These are phyloP conservation scores for Serendipita indica DNA, from an alignment of 768 basidiomycete species.

Conservation along the genomic window DNA sequence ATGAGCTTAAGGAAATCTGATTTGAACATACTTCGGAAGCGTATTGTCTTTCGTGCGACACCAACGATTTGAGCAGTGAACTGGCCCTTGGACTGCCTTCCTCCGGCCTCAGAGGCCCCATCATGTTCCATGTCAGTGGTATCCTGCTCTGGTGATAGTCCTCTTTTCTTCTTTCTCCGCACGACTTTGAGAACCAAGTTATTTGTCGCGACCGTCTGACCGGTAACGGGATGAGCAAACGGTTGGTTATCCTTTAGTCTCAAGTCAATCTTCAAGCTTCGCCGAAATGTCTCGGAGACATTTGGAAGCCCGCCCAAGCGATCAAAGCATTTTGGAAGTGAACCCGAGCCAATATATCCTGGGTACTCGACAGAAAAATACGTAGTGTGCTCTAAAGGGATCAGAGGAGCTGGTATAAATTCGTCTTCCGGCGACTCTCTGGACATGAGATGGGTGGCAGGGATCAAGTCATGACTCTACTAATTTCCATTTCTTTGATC, in stretches of 20 bases:
- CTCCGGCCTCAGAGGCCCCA: conserved; percentile 21
- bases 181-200: conserved; percentile 80
- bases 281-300: conserved; percentile 65
- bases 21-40: conserved; percentile 67
- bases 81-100: conserved; percentile 33
- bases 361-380: conserved; percentile 85
- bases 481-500: too few species aligned
- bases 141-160: conserved; percentile 5
- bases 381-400: conserved; percentile 21
- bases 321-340: conserved; percentile 45
- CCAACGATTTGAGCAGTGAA: conserved; percentile 65
- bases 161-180: conserved; percentile 33
- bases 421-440: too few species aligned
- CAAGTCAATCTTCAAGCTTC: conserved; percentile 63
- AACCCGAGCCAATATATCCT: conserved; percentile 55
- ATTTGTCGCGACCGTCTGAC: conserved; percentile 58
- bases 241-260: conserved; percentile 56
- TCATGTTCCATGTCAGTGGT: conserved; percentile 13
- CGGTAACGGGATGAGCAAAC: conserved; percentile 72
- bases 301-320: conserved; percentile 54
- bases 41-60: conserved; percentile 60
- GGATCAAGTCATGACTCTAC: too few species aligned
- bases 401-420: conserved; percentile 15
- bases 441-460: too few species aligned
- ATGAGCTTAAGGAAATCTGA: neutral